Percentiles rank a stretch among this genome's conserved stretches.
Conservation (phyloP, 208 protist species). For the Porcisia deanei region DNA sequence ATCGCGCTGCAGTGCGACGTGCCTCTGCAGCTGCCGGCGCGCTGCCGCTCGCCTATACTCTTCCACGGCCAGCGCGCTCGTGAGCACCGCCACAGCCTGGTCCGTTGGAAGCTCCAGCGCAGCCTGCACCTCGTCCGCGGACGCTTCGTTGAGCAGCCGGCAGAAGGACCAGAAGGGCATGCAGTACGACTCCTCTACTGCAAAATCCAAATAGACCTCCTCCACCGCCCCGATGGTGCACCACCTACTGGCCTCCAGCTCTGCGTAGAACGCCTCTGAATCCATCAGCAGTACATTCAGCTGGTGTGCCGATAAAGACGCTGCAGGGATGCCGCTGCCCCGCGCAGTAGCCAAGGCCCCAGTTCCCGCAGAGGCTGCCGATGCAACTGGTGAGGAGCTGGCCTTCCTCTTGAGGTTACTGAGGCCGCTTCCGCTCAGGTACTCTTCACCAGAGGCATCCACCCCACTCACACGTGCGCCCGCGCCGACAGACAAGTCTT, state of each 20-base stretch:
- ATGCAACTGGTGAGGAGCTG: not conserved
- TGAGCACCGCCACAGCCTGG: constrained; percentile 40
- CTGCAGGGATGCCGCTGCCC: not conserved
- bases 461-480: not conserved
- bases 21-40: constrained; percentile 26
- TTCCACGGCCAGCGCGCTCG: constrained; percentile 45
- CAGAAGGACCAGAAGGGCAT: constrained; percentile 67
- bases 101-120: constrained; percentile 44
- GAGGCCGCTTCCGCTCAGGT: not conserved
- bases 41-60: constrained; percentile 32
- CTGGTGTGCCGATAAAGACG: constrained; percentile 6
- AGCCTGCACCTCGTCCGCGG: constrained; percentile 42
- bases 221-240: constrained; percentile 50
- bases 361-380: not conserved
- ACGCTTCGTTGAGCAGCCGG: constrained; percentile 41
- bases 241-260: constrained; percentile 32
- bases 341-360: not conserved
- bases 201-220: constrained; percentile 62
- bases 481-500: not conserved
- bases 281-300: constrained; percentile 33
- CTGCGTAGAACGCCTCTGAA: constrained; percentile 24
- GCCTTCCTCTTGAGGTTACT: not conserved
- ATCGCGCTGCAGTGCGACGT: not conserved
- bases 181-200: constrained; percentile 55
- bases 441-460: not conserved